Evolutionary conservation across 192 early-diverging fungal species (phyloP).

Genomic region (Coemansia sp.): DNA sequence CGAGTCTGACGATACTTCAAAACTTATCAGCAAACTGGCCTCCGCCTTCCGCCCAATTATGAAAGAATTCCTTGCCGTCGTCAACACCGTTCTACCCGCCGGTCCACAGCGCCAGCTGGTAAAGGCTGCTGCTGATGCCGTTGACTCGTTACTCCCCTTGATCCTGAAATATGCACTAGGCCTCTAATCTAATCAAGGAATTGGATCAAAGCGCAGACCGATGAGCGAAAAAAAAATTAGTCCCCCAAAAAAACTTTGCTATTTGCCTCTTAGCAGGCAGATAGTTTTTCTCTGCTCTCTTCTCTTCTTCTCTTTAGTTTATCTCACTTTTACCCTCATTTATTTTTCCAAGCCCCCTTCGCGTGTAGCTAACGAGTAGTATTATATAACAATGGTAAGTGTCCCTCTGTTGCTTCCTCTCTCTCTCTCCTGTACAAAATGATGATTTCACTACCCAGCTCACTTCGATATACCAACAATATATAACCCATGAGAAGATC

Average conservation of each 20-base stretch:
- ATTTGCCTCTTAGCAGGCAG: background rate
- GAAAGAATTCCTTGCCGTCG: constrained; percentile 35
- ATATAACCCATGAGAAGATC: constrained; percentile 34
- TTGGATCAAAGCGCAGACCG: constrained; percentile 5
- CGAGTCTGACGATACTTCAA: constrained; percentile 36
- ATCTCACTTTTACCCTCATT: constrained; percentile 14
- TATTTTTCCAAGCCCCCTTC: background rate
- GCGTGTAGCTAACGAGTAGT: constrained; percentile 6
- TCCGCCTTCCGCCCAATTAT: constrained; percentile 32
- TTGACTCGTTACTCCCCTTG: constrained; percentile 42
- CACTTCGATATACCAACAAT: constrained; percentile 46
- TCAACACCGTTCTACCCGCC: constrained; percentile 25
- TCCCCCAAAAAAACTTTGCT: constrained; percentile 5
- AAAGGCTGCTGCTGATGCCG: constrained; percentile 40
- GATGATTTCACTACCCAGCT: constrained; percentile 58
- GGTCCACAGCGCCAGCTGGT: constrained; percentile 42
- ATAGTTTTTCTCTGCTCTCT: background rate
- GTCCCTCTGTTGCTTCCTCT: background rate
- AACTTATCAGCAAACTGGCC: constrained; percentile 34
- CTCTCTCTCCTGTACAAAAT: background rate
- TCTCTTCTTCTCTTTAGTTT: constrained; percentile 5
- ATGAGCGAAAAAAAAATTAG: background rate
- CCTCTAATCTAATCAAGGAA: constrained; percentile 16
- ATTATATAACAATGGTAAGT: constrained; percentile 13
- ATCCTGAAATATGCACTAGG: constrained; percentile 53